Conservation (phyloP, 352 stramenopile species). For the Globisporangium iwayamae region DNA sequence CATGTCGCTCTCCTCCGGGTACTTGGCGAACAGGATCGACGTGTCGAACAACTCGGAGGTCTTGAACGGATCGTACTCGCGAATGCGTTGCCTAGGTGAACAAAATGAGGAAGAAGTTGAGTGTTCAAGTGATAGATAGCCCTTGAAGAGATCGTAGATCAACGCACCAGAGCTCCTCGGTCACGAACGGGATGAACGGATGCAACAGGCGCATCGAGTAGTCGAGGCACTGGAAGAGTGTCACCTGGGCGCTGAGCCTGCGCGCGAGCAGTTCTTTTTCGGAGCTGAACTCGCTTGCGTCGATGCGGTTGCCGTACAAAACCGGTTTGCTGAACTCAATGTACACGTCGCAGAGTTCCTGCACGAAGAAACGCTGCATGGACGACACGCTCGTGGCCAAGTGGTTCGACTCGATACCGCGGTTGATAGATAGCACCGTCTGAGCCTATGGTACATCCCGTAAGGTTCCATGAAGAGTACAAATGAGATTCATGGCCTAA, state of each 20-base stretch:
- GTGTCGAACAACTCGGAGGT: conserved; percentile 27
- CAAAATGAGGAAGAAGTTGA: not conserved
- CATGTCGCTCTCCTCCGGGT: conserved; percentile 86
- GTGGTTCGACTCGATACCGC: conserved; percentile 64
- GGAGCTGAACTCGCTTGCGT: conserved; percentile 23
- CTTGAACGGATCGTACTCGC: conserved; percentile 37
- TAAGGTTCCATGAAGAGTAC: not conserved
- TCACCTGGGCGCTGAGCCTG: conserved; percentile 87
- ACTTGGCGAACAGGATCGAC: conserved; percentile 64
- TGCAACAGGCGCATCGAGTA: conserved; percentile 96
- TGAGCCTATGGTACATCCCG: conserved; percentile 27
- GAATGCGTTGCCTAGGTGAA: conserved; percentile 50
- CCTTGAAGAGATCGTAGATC: not conserved
- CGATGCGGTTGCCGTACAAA: conserved; percentile 69
- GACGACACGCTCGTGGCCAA: conserved; percentile 58
- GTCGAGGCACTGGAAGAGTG: conserved; percentile 94
- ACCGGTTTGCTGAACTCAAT: conserved; percentile 87
- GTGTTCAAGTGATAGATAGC: not conserved
- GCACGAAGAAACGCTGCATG: conserved; percentile 83
- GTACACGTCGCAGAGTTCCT: conserved; percentile 87
- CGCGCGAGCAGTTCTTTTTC: conserved; percentile 54
- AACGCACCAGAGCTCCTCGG: conserved; percentile 97
- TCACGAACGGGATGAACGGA: conserved; percentile 99
- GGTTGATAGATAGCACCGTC: conserved; percentile 58
- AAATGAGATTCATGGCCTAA: not conserved